Percentiles rank a stretch among this genome's conserved stretches.
Evolutionary conservation across 306 rosid species (phyloP).

Genomic region (Cercis canadensis): DNA sequence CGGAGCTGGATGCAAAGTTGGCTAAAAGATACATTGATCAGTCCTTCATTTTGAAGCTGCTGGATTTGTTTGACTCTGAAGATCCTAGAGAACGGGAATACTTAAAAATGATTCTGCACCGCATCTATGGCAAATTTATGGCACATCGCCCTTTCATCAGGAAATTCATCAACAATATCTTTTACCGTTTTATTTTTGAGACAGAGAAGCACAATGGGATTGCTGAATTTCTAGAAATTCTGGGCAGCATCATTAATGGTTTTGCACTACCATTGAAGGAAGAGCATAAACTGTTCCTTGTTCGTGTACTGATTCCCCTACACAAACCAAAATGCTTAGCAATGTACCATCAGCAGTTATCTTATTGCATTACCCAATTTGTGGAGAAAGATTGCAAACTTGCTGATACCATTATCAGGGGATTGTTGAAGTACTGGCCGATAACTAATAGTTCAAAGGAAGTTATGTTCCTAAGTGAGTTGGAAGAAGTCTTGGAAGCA

Average conservation of each 20-base stretch:
- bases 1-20: constrained; percentile 77
- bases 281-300: constrained; percentile 80
- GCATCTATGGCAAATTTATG: constrained; percentile 69
- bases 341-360: constrained; percentile 78
- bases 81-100: constrained; percentile 79
- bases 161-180: constrained; percentile 68
- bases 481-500: constrained; percentile 84
- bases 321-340: constrained; percentile 84
- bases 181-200: constrained; percentile 56
- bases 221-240: constrained; percentile 20
- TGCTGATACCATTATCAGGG: constrained; percentile 83
- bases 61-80: constrained; percentile 78
- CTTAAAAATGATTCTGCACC: constrained; percentile 73
- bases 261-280: constrained; percentile 77
- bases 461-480: constrained; percentile 80
- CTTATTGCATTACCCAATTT: constrained; percentile 76
- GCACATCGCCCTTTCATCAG: constrained; percentile 86
- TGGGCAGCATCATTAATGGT: constrained; percentile 68
- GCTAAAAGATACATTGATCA: constrained; percentile 74
- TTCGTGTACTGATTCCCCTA: constrained; percentile 71
- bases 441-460: constrained; percentile 85
- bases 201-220: constrained; percentile 61
- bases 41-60: constrained; percentile 67
- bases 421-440: constrained; percentile 90
- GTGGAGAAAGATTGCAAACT: constrained; percentile 92